These are phyloP conservation scores for Artemisia annua DNA, from an alignment of 129 eudicot species.

Conservation along the genomic window DNA sequence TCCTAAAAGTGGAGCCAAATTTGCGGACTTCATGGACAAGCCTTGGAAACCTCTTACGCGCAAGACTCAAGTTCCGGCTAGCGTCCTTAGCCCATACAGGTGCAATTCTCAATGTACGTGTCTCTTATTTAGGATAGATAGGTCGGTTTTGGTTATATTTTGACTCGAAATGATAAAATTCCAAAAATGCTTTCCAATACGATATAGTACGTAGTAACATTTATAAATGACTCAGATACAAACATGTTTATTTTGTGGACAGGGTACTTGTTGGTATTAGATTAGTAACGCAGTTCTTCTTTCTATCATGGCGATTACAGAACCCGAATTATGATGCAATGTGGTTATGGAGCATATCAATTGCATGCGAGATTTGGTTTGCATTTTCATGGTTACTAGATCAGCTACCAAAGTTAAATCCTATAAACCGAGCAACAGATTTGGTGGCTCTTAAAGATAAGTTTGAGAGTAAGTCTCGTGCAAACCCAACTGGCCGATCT, in stretches of 20 bases:
- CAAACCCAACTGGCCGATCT: constrained; percentile 80
- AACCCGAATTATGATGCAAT: constrained; percentile 83
- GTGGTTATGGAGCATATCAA: constrained; percentile 83
- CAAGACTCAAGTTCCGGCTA: constrained; percentile 55
- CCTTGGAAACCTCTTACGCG: constrained; percentile 97
- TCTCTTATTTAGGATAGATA: too few relatives aligned
- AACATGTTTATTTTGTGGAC: neutral
- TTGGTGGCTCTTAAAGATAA: constrained; percentile 68
- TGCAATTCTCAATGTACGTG: too few relatives aligned
- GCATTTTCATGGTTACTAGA: constrained; percentile 91
- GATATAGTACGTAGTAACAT: too few relatives aligned
- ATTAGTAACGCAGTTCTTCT: constrained; percentile 45
- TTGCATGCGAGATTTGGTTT: constrained; percentile 84
- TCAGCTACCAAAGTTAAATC: constrained; percentile 79
- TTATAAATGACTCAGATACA: too few relatives aligned
- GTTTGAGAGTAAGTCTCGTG: constrained; percentile 60
- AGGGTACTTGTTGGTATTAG: constrained; percentile 68
- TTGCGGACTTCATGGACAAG: constrained; percentile 72
- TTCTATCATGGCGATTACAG: constrained; percentile 67
- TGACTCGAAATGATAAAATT: too few relatives aligned
- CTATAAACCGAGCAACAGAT: constrained; percentile 78
- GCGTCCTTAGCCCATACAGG: constrained; percentile 19
- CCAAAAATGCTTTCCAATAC: too few relatives aligned
- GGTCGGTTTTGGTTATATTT: too few relatives aligned
- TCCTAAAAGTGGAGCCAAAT: constrained; percentile 35